Conservation (phyloP, 495 filamentous ascomycete species). For the Clohesyomyces aquaticus region DNA sequence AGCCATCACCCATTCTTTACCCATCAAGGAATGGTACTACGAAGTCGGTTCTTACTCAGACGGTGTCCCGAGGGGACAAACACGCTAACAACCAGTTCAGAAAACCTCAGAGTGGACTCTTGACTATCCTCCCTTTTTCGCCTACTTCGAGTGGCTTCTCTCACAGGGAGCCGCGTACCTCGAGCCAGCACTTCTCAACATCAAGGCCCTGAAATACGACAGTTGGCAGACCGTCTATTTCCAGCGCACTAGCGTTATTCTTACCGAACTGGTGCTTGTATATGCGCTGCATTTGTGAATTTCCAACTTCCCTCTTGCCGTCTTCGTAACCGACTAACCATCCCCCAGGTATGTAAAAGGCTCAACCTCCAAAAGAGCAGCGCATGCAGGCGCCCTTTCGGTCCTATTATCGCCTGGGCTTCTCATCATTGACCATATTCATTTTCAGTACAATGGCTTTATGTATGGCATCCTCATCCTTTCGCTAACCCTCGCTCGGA, state of each 20-base stretch:
- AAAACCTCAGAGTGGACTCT: slow-evolving; percentile 98
- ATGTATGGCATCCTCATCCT: slow-evolving; percentile 87
- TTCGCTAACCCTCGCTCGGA: slow-evolving; percentile 80
- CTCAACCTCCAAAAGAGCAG: slow-evolving; percentile 72
- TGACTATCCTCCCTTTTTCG: slow-evolving; percentile 98
- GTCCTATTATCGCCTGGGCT: slow-evolving; percentile 90
- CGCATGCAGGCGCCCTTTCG: slow-evolving; percentile 85
- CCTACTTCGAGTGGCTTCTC: slow-evolving; percentile 91
- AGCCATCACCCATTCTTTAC: slow-evolving; percentile 86
- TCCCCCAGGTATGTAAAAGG: slow-evolving; percentile 68
- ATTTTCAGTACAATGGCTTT: slow-evolving; percentile 99
- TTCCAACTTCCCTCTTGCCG: slow-evolving; percentile 10
- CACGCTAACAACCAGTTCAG: slow-evolving; percentile 43
- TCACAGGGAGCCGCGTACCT: slow-evolving; percentile 76
- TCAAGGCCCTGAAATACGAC: slow-evolving; percentile 80
- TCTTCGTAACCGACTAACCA: slow-evolving; percentile 16
- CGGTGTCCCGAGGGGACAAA: not conserved
- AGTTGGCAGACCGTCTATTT: slow-evolving; percentile 94
- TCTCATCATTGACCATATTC: slow-evolving; percentile 97
- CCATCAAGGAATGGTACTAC: slow-evolving; percentile 89
- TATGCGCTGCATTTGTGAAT: slow-evolving; percentile 82
- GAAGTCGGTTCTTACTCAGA: slow-evolving; percentile 58
- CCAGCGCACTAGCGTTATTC: slow-evolving; percentile 82
- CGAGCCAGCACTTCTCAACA: slow-evolving; percentile 79
- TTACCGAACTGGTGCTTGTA: slow-evolving; percentile 80